These are phyloP conservation scores for Tricholoma terreum DNA, from an alignment of 768 basidiomycete species.

Conservation along the genomic window DNA sequence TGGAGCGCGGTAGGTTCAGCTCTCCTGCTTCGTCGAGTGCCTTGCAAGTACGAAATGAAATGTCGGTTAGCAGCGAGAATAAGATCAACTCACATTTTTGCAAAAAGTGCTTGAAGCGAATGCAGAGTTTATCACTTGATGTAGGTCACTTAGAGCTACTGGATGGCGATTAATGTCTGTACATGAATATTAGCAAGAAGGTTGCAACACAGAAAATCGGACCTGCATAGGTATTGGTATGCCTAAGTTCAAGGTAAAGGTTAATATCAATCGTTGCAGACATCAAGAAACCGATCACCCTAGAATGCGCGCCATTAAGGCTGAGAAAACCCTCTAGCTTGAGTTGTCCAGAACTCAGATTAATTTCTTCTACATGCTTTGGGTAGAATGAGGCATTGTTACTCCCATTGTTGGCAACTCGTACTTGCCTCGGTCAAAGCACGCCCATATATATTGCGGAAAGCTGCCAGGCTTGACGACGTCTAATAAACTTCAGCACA, in stretches of 20 bases:
- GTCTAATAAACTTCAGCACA: conserved; percentile 42
- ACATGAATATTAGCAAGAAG: conserved; percentile 3
- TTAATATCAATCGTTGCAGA: conserved; percentile 10
- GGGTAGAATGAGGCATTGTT: conserved; percentile 8
- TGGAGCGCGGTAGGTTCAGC: conserved; percentile 39
- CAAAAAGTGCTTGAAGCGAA: conserved; percentile 71
- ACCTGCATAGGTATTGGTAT: conserved; percentile 86
- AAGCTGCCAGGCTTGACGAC: conserved; percentile 58
- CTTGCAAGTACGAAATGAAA: conserved; percentile 30
- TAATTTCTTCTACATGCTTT: conserved; percentile 69
- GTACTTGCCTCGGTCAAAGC: conserved; percentile 62
- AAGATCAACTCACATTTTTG: conserved; percentile 54
- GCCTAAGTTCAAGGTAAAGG: conserved; percentile 42
- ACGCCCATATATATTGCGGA: conserved; percentile 72
- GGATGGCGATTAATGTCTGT: conserved; percentile 81
- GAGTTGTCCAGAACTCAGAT: conserved; percentile 45
- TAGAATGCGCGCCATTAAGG: conserved; percentile 69
- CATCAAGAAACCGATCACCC: conserved; percentile 40
- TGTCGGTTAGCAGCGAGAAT: conserved; percentile 1
- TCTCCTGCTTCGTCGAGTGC: conserved; percentile 68
- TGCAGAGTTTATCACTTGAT: conserved; percentile 59
- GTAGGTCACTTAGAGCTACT: conserved; percentile 61
- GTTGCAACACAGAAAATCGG: neutral
- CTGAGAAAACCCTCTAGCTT: conserved; percentile 82
- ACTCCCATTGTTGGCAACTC: neutral